These are phyloP conservation scores for Mycena sanguinolenta DNA, from an alignment of 768 basidiomycete genomes.

Conservation along the genomic window DNA sequence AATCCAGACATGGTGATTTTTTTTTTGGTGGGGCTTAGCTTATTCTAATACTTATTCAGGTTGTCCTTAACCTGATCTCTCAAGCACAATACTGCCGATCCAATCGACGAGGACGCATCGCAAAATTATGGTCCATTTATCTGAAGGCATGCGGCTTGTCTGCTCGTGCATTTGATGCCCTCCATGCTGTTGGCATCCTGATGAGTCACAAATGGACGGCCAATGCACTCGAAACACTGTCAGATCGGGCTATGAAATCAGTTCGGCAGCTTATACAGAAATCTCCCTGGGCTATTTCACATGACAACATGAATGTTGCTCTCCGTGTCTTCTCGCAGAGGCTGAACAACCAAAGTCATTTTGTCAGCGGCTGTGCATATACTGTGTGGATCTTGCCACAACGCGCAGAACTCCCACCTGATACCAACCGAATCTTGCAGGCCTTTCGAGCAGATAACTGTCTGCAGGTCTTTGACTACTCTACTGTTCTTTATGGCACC, in stretches of 20 bases:
- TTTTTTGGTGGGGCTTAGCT: too few relatives aligned
- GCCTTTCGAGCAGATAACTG: slow-evolving; percentile 4
- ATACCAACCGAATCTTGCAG: slow-evolving; percentile 28
- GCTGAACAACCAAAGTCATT: slow-evolving; percentile 41
- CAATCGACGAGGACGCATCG: slow-evolving; percentile 17
- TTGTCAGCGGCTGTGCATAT: slow-evolving; percentile 40
- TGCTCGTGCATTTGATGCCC: slow-evolving; percentile 35
- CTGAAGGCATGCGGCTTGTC: slow-evolving; percentile 39
- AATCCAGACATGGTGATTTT: slow-evolving; percentile 33
- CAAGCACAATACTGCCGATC: slow-evolving; percentile 36
- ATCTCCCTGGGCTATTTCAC: slow-evolving; percentile 34
- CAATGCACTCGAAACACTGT: background rate
- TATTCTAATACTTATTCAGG: background rate
- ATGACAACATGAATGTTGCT: slow-evolving; percentile 42
- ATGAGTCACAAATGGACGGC: slow-evolving; percentile 36
- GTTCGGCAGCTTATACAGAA: slow-evolving; percentile 21
- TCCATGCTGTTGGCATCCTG: slow-evolving; percentile 34
- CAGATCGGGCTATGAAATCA: slow-evolving; percentile 25
- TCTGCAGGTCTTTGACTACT: background rate
- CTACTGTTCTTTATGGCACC: slow-evolving; percentile 1
- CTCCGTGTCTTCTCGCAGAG: slow-evolving; percentile 41
- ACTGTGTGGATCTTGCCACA: slow-evolving; percentile 40
- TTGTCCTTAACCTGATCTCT: slow-evolving; percentile 24
- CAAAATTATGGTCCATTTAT: slow-evolving; percentile 39
- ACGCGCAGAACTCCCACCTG: slow-evolving; percentile 14